Base-by-base conservation (phyloP, 345 rosid genomes). In the Lepidium aucheri region DNA sequence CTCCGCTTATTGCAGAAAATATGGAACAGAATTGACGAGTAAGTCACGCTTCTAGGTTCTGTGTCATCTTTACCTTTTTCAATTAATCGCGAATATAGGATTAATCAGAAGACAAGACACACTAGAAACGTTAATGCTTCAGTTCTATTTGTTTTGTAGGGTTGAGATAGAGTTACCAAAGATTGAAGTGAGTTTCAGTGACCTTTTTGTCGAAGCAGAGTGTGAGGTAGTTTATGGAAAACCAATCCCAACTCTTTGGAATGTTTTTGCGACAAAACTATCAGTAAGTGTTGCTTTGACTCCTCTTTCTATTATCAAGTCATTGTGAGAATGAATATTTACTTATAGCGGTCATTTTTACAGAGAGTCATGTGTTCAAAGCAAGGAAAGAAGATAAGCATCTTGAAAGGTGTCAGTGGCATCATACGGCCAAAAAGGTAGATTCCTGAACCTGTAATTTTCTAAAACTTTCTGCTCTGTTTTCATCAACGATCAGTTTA, bases 361-460 rank as follows among this genome's bases (percentile, higher is more conserved):
- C 26, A 55, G 80, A 35, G 20, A 42, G 9, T 70, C 12, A 70
- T 43, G 40, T 62, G 53, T 43, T 53, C 44, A 43, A 70, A 70
- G 22, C 40, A 65, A 35, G 74, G 38, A 63, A 67, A 73, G 24
- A 82, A 67, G 75, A 69, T 82, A 39, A 75, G 53, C 60, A 80
- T 90, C 66, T 79, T 90, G 33, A 76, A 79, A 14, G 82, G 84
- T 51, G 87, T 81, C 46, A 85, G 81, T 10, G 90, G 97, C 38
- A 70, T 84, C 77, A 65, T 87, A 67, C 81, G 79, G 53, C 91
- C 56, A 14, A 46, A 15, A 55, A 72, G 76, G 76, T 71, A 17
- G 41, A 28, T 60, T 60, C n/a, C 51, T 69, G 22, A 18, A 50
- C 0, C 2, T 28, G 9, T 5, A 35, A 13, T 9, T 32, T 34